These are phyloP conservation scores for Fusarium setosum DNA, from an alignment of 2,329 filamentous ascomycete genomes.

Conservation along the genomic window DNA sequence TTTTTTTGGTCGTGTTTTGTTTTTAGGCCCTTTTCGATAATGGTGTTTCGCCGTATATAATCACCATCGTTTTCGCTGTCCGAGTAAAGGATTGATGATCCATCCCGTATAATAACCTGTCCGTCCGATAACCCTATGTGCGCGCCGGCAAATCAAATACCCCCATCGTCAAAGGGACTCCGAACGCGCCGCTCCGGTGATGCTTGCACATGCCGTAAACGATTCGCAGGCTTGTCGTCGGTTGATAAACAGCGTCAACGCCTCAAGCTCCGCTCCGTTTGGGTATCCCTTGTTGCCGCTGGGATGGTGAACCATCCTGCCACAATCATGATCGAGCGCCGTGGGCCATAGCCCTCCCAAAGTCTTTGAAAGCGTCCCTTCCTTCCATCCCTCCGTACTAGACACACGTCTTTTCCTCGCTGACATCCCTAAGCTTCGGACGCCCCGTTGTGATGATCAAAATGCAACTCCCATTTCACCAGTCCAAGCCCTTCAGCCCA, in stretches of 20 bases:
- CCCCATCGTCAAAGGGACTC: slow-evolving; percentile 32
- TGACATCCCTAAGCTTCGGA: slow-evolving; percentile 34
- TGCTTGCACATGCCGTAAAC: slow-evolving; percentile 38
- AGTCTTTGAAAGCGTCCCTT: slow-evolving; percentile 27
- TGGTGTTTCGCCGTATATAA: slow-evolving; percentile 30
- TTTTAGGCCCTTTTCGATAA: slow-evolving; percentile 23
- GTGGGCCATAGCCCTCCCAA: slow-evolving; percentile 29
- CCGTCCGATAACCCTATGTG: slow-evolving; percentile 27
- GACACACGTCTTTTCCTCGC: slow-evolving; percentile 30
- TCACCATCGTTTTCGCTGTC: slow-evolving; percentile 30
- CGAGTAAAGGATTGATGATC: slow-evolving; percentile 21
- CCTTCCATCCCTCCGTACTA: slow-evolving; percentile 26
- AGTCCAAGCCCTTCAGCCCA: slow-evolving; percentile 34
- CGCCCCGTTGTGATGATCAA: slow-evolving; percentile 41
- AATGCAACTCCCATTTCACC: slow-evolving; percentile 43
- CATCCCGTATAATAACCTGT: slow-evolving; percentile 22
- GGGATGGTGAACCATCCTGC: slow-evolving; percentile 19
- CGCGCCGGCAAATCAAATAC: slow-evolving; percentile 38
- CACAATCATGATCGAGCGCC: slow-evolving; percentile 28
- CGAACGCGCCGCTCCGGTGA: slow-evolving; percentile 32
- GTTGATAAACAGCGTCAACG: slow-evolving; percentile 36
- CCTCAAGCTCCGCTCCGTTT: slow-evolving; percentile 38
- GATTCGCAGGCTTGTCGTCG: slow-evolving; percentile 31
- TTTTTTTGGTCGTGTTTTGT: slow-evolving; percentile 18
- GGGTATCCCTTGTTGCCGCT: slow-evolving; percentile 40